Evolutionary conservation across 345 rosid genomes (phyloP).

Genomic region (Acer campestre): DNA sequence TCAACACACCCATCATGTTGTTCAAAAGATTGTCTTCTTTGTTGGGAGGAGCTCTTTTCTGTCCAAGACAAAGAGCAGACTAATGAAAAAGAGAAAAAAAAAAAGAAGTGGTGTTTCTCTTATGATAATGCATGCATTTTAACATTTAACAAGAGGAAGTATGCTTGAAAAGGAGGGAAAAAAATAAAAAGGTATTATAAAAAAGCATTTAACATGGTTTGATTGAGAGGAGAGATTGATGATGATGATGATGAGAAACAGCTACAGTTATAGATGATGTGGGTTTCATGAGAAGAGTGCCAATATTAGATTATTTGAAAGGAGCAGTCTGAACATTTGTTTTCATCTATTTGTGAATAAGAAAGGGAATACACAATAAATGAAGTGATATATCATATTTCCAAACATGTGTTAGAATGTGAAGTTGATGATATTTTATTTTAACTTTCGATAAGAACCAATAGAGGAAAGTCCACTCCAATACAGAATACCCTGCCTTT

Average conservation of each 20-base stretch:
- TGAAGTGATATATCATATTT: conserved; percentile 28
- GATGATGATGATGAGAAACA: background rate
- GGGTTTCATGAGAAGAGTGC: conserved; percentile 37
- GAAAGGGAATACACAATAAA: conserved; percentile 30
- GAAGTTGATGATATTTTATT: conserved; percentile 9
- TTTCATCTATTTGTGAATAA: conserved; percentile 26
- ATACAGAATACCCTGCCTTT: conserved; percentile 20
- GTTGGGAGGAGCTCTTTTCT: conserved; percentile 37
- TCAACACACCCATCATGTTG: conserved; percentile 33
- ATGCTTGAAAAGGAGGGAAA: background rate
- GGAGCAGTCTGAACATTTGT: conserved; percentile 15
- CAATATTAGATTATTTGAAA: conserved; percentile 37
- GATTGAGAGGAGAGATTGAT: background rate
- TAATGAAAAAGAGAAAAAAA: background rate
- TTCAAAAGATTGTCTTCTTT: conserved; percentile 45
- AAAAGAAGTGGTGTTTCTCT: no score
- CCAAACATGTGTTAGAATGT: conserved; percentile 20
- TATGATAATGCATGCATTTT: background rate
- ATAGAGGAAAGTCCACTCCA: conserved; percentile 39
- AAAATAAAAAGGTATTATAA: background rate
- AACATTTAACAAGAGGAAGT: background rate
- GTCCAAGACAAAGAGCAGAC: conserved; percentile 7
- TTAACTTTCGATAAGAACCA: conserved; percentile 28
- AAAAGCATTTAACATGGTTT: conserved; percentile 10
- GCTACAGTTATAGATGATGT: background rate